Percentiles rank a stretch among this genome's conserved stretches.
These are phyloP conservation scores for Penicillium lividum DNA, from an alignment of 495 filamentous ascomycete genomes.

Conservation along the genomic window DNA sequence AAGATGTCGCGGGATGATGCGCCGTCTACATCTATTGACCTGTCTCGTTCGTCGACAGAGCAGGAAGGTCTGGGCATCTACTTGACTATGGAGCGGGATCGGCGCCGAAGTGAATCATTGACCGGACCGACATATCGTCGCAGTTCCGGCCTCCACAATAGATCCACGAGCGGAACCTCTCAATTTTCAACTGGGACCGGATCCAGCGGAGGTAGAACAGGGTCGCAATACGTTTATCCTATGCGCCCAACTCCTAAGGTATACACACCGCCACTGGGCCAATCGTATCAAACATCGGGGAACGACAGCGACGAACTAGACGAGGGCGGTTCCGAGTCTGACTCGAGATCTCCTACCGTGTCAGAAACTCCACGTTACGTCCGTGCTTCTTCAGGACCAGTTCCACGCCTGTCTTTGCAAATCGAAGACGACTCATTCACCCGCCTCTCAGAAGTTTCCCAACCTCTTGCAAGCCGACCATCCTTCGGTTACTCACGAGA, in stretches of 20 bases:
- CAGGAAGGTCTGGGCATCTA: constrained; percentile 59
- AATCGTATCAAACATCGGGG: constrained; percentile 52
- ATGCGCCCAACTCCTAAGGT: constrained; percentile 60
- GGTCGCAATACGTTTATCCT: constrained; percentile 57
- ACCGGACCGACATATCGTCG: constrained; percentile 30
- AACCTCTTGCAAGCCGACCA: constrained; percentile 49
- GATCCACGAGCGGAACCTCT: constrained; percentile 58
- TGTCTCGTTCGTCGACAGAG: constrained; percentile 56
- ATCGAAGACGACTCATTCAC: constrained; percentile 51
- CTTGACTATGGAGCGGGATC: constrained; percentile 45
- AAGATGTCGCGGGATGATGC: constrained; percentile 54
- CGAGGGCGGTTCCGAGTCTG: constrained; percentile 35
- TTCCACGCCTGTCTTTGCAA: constrained; percentile 45
- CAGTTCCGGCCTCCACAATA: constrained; percentile 46
- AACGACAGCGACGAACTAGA: constrained; percentile 47
- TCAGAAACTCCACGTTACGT: constrained; percentile 31
- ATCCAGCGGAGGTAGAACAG: constrained; percentile 51
- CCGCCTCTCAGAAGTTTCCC: constrained; percentile 48
- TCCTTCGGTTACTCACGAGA: constrained; percentile 53
- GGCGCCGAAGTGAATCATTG: constrained; percentile 32
- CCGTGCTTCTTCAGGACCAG: constrained; percentile 33
- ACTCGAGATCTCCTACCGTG: constrained; percentile 22
- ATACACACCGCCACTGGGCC: constrained; percentile 56
- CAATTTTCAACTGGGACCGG: constrained; percentile 52
- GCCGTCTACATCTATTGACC: constrained; percentile 47